A percentile compares a stretch with the other conserved stretches of the same genome.
phyloP scores from a whole-genome alignment of 1,284 basidiomycete genomes.

The Moesziomyces antarcticus region DNA sequence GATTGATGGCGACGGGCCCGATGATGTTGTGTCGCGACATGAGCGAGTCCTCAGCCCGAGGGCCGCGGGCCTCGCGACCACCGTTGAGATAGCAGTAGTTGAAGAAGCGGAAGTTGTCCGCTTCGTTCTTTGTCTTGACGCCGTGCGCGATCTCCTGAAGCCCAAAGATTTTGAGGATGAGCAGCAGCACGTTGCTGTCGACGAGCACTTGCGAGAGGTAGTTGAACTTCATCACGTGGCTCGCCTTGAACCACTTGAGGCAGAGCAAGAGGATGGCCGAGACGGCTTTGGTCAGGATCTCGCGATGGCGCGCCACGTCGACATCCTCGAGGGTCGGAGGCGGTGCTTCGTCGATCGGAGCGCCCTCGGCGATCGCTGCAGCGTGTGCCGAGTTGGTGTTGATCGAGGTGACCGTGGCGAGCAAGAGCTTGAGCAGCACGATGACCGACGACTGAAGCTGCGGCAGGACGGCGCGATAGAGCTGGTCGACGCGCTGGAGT shows the following conservation, averaged over 20 bases:
- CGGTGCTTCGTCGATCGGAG: slow-evolving; percentile 70
- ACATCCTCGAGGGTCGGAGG: slow-evolving; percentile 91
- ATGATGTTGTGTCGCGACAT: slow-evolving; percentile 45
- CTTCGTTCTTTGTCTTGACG: slow-evolving; percentile 88
- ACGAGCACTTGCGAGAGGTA: slow-evolving; percentile 92
- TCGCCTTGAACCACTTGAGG: slow-evolving; percentile 96
- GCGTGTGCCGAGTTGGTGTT: slow-evolving; percentile 62
- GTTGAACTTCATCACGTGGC: slow-evolving; percentile 94
- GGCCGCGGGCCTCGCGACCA: slow-evolving; percentile 46
- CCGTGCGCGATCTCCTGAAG: slow-evolving; percentile 87
- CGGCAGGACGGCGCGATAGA: slow-evolving; percentile 60
- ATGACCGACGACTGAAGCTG: slow-evolving; percentile 65
- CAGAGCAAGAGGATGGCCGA: slow-evolving; percentile 90
- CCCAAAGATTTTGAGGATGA: slow-evolving; percentile 98
- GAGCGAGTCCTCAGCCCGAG: slow-evolving; percentile 68
- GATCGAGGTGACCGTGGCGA: slow-evolving; percentile 64
- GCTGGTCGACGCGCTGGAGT: slow-evolving; percentile 58
- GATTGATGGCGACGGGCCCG: slow-evolving; percentile 47
- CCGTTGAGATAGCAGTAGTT: slow-evolving; percentile 84
- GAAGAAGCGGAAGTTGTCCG: slow-evolving; percentile 86
- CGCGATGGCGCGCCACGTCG: slow-evolving; percentile 92
- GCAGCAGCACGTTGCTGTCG: slow-evolving; percentile 91
- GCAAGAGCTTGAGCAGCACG: slow-evolving; percentile 64
- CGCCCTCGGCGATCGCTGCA: slow-evolving; percentile 62
- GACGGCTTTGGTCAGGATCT: slow-evolving; percentile 96